A percentile compares a stretch with the other conserved stretches of the same genome.
phyloP scores from a whole-genome alignment of 179 eudicot species.

The Spergularia azorica region DNA sequence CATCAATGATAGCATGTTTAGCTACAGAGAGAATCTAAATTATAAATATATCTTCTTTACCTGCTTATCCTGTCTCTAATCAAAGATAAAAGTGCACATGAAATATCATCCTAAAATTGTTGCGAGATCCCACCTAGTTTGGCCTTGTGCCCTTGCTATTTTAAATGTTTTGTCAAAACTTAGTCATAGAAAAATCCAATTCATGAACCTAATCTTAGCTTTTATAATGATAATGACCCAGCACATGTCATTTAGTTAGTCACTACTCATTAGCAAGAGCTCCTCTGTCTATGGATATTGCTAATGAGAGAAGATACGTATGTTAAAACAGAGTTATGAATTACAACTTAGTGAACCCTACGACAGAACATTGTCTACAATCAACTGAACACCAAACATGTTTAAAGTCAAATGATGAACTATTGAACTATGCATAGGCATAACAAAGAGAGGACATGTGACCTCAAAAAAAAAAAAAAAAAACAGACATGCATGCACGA shows the following conservation, averaged over 20 bases:
- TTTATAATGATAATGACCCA: conserved; percentile 19
- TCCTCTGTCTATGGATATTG: background rate
- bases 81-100: conserved; percentile 32
- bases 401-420: background rate
- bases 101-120: conserved; percentile 21
- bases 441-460: background rate
- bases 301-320: background rate
- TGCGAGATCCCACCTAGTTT: conserved; percentile 30
- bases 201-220: conserved; percentile 8
- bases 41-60: conserved; percentile 25
- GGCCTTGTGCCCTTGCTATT: conserved; percentile 5
- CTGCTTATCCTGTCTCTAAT: conserved; percentile 33
- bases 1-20: conserved; percentile 23
- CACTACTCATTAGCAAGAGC: conserved; percentile 8
- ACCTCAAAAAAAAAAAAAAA: too few species aligned
- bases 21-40: conserved; percentile 29
- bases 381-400: background rate
- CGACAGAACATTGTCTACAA: background rate
- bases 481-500: conserved; percentile 14
- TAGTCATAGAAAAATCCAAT: background rate
- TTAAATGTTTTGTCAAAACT: conserved; percentile 13
- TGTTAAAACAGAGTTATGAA: background rate
- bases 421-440: background rate
- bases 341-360: background rate
- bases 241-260: background rate